Evolutionary conservation across 2,329 filamentous ascomycete genomes (phyloP).

Genomic region (Fusarium tricinctum): DNA sequence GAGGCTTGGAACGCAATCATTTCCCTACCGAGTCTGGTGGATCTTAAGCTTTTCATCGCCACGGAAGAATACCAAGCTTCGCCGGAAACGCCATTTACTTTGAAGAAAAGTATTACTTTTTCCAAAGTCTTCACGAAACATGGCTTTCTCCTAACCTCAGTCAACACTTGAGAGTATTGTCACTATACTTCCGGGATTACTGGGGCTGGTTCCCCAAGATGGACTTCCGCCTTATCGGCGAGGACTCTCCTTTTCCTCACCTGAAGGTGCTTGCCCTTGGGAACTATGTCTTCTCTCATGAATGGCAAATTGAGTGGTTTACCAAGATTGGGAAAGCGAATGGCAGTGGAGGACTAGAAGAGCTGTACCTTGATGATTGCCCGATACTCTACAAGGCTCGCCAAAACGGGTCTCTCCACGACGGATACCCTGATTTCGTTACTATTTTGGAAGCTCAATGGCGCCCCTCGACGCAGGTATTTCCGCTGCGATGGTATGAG

Average conservation of each 20-base stretch:
- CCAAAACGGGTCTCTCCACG: background rate
- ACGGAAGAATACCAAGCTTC: background rate
- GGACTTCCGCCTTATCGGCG: slow-evolving; percentile 49
- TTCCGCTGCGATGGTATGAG: slow-evolving; percentile 26
- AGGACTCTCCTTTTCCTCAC: slow-evolving; percentile 51
- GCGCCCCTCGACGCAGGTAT: background rate
- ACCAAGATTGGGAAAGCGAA: slow-evolving; percentile 51
- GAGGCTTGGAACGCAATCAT: slow-evolving; percentile 23
- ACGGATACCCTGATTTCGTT: slow-evolving; percentile 6
- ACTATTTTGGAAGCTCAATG: accelerated
- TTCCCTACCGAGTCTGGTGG: background rate
- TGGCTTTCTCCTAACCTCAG: slow-evolving; percentile 44
- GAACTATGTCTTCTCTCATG: slow-evolving; percentile 59
- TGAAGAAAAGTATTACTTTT: slow-evolving; percentile 39
- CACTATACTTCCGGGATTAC: slow-evolving; percentile 54
- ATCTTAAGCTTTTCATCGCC: slow-evolving; percentile 19
- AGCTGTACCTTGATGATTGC: slow-evolving; percentile 61
- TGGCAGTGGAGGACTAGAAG: slow-evolving; percentile 47
- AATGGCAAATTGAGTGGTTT: slow-evolving; percentile 64
- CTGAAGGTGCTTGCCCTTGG: slow-evolving; percentile 58
- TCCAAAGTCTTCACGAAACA: slow-evolving; percentile 27
- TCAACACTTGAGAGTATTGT: slow-evolving; percentile 54
- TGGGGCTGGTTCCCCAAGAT: slow-evolving; percentile 59
- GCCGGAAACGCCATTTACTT: background rate
- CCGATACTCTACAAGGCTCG: slow-evolving; percentile 50